phyloP scores from a whole-genome alignment of 345 rosid species.

The Carallia brachiata region DNA sequence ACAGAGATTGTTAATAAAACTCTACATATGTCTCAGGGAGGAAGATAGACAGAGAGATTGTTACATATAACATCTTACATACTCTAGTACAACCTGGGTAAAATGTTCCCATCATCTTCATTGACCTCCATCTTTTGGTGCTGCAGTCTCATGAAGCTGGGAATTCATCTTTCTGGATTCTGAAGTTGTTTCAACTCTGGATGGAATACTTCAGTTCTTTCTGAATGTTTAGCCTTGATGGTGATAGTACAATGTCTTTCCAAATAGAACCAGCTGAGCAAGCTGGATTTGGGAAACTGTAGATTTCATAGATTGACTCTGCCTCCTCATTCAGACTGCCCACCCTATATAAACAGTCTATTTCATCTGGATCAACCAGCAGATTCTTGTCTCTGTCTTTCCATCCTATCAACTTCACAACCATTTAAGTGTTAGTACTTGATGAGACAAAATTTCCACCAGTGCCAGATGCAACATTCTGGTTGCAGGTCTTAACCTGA shows the following conservation, averaged over 20 bases:
- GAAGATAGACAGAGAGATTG: no score
- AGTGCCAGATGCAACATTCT: neutral
- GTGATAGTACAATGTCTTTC: conserved; percentile 93
- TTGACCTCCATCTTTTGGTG: conserved; percentile 5
- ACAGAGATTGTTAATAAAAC: no score
- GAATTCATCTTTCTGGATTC: neutral
- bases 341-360: conserved; percentile 58
- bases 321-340: conserved; percentile 72
- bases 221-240: conserved; percentile 78
- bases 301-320: conserved; percentile 72
- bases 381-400: conserved; percentile 83
- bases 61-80: conserved; percentile 8
- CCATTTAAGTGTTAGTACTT: conserved; percentile 26
- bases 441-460: neutral
- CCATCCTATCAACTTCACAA: conserved; percentile 87
- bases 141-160: conserved; percentile 12
- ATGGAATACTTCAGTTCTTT: conserved; percentile 64
- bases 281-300: conserved; percentile 66
- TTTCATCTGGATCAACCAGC: conserved; percentile 87
- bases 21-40: no score
- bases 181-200: conserved; percentile 47
- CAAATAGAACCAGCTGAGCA: conserved; percentile 73
- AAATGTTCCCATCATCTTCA: conserved; percentile 10
- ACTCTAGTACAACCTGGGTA: conserved; percentile 7
- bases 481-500: neutral